Percentiles rank a stretch among this genome's conserved stretches.
Conservation (phyloP, 2,329 filamentous ascomycete species). For the Aspergillus arachidicola region DNA sequence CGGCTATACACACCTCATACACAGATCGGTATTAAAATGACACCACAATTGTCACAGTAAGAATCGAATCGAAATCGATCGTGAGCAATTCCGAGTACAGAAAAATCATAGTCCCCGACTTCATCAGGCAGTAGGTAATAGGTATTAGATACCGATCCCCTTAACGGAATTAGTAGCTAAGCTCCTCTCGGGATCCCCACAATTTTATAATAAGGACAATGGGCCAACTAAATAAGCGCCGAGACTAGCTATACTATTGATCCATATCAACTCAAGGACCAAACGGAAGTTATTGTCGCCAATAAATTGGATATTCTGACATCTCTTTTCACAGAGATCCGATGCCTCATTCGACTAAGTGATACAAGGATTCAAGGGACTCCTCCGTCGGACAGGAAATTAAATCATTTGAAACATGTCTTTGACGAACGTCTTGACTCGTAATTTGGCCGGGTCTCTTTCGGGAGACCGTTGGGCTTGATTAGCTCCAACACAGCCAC, state of each 20-base stretch:
- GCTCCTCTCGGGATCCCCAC: not conserved
- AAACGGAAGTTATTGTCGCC: not conserved
- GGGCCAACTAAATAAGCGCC: not conserved
- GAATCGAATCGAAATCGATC: not conserved
- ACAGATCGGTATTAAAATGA: not conserved
- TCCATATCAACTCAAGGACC: not conserved
- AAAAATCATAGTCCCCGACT: not conserved
- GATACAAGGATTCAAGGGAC: not conserved
- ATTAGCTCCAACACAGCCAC: slow-evolving; percentile 16
- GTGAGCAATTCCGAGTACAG: not conserved
- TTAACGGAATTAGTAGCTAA: not conserved
- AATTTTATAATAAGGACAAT: not conserved
- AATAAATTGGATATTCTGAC: not conserved
- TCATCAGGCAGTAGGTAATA: not conserved
- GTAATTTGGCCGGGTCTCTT: not conserved
- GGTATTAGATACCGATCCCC: not conserved
- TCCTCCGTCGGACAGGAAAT: not conserved
- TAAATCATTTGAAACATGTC: not conserved
- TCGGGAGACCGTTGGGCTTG: not conserved
- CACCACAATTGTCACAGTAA: not conserved
- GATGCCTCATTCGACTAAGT: not conserved
- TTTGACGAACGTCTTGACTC: not conserved
- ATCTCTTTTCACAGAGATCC: not conserved
- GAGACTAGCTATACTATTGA: not conserved
- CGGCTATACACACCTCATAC: not conserved